A percentile compares a stretch with the other conserved stretches of the same genome.
phyloP scores from a whole-genome alignment of 2,329 filamentous ascomycete genomes.

The Epicoccum sorghinum region DNA sequence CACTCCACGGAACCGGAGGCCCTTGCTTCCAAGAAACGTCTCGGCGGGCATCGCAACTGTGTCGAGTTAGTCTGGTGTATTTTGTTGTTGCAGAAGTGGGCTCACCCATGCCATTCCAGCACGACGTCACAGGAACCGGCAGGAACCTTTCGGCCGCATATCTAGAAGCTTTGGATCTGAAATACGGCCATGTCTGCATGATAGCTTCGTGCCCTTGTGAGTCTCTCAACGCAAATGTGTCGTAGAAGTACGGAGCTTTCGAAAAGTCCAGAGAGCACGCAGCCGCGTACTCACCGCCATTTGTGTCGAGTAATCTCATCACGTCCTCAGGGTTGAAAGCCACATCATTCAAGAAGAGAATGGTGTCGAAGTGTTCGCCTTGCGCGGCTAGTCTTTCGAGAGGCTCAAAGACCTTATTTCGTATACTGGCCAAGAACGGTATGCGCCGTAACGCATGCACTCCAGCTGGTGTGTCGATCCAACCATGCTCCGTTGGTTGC shows the following conservation, averaged over 20 bases:
- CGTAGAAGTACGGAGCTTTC: constrained; percentile 62
- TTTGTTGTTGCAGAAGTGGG: not conserved
- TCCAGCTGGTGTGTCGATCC: constrained; percentile 63
- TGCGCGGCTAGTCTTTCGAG: constrained; percentile 58
- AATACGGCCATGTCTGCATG: constrained; percentile 66
- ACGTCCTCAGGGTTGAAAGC: constrained; percentile 65
- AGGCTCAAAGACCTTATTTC: constrained; percentile 69
- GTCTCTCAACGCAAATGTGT: constrained; percentile 68
- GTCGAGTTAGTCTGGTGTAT: not conserved
- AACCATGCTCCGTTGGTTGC: constrained; percentile 53
- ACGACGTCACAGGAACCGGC: constrained; percentile 66
- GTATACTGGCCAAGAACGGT: constrained; percentile 68
- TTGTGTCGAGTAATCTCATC: constrained; percentile 62
- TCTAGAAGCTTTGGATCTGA: constrained; percentile 58
- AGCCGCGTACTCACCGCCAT: constrained; percentile 64
- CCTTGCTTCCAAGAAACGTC: constrained; percentile 31
- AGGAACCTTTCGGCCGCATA: constrained; percentile 55
- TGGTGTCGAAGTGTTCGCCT: constrained; percentile 61
- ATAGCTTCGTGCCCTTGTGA: constrained; percentile 57
- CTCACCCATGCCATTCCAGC: constrained; percentile 68
- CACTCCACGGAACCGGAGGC: constrained; percentile 68
- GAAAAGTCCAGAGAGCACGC: constrained; percentile 68
- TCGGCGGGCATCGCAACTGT: constrained; percentile 41
- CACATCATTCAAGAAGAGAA: constrained; percentile 69
- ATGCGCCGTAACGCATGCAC: constrained; percentile 67